Base-by-base conservation (phyloP, 2,329 filamentous ascomycete species). In the Colletotrichum sp. region DNA sequence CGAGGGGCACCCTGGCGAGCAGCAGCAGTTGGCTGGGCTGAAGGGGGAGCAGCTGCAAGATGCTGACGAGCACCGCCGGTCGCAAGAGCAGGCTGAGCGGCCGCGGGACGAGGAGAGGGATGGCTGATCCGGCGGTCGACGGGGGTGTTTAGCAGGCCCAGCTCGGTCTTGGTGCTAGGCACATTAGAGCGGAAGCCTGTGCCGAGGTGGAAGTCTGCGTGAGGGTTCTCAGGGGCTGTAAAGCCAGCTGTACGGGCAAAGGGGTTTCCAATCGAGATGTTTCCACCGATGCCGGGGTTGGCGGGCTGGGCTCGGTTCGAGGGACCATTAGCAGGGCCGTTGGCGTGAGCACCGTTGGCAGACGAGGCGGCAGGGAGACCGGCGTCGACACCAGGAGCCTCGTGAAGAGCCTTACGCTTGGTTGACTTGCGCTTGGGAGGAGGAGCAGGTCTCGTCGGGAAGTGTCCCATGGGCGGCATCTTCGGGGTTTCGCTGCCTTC, bases 321-420 rank as follows among this genome's bases (percentile, higher is more conserved):
- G 1, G 9, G 0, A 3, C 39, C 9, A 0, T 0, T n/a, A 49
- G 39, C 18, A n/a, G 39, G 18, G 18, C 39, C 18, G 18, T 44
- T 44, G 39, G 18, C 18, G 39, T n/a, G 39, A 44, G 0, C 18
- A 12, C 39, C 39, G 39, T 0, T 44, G 39, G 18, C 3, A n/a
- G 18, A 44, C 9, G 39, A 44, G 18, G 39, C 39, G 39, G 5
- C n/a, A n/a, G n/a, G n/a, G n/a, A n/a, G n/a, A n/a, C n/a, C n/a
- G n/a, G n/a, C n/a, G n/a, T n/a, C n/a, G n/a, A n/a, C n/a, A n/a
- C 10, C 10, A 13, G 10, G n/a, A 0, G 44, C 44, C 6, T 52
- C 44, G 1, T 52, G 44, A 13, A 52, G 44, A 21, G 3, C 10
- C n/a, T 52, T 52, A 2, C 44, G 44, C 44, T 52, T 52, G 44